Conservation (phyloP, 257 asterid species). For the Rauvolfia tetraphylla region DNA sequence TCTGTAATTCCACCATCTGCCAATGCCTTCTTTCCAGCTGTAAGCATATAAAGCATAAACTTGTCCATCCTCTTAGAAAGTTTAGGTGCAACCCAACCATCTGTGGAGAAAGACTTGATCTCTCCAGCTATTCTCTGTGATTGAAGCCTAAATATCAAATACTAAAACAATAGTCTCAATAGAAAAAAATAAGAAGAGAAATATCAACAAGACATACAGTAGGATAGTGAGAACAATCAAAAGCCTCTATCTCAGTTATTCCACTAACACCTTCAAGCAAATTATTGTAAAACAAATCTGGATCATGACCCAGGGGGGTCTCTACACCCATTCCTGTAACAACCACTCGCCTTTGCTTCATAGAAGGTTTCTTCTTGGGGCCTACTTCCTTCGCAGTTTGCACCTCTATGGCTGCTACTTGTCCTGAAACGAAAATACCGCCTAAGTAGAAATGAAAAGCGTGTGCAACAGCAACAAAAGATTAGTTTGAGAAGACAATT, state of each 20-base stretch:
- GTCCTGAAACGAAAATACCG: constrained; percentile 36
- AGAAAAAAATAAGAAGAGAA: constrained; percentile 13
- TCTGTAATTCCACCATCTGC: constrained; percentile 83
- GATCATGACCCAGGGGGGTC: constrained; percentile 80
- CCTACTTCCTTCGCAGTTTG: constrained; percentile 48
- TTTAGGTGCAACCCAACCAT: constrained; percentile 93
- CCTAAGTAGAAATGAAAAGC: constrained; percentile 11
- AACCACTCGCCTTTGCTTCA: constrained; percentile 83
- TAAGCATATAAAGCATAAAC: constrained; percentile 96
- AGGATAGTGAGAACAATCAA: constrained; percentile 82
- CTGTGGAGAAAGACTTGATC: constrained; percentile 84
- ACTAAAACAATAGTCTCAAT: constrained; percentile 18
- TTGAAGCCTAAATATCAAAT: constrained; percentile 25
- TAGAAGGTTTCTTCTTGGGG: constrained; percentile 52
- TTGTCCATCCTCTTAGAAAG: constrained; percentile 89
- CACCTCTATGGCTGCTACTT: constrained; percentile 49
- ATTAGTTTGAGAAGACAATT: neutral
- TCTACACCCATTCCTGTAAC: constrained; percentile 97
- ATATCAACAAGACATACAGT: constrained; percentile 50
- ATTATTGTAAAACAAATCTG: constrained; percentile 70
- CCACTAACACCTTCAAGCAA: constrained; percentile 92
- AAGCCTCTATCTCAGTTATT: constrained; percentile 79
- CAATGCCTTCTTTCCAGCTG: constrained; percentile 94
- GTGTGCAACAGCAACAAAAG: neutral
- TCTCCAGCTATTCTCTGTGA: constrained; percentile 95